Percentiles rank a stretch among this genome's conserved stretches.
These are phyloP conservation scores for Luzula sylvatica DNA, from an alignment of 176 grass and related monocot genomes.

Conservation along the genomic window DNA sequence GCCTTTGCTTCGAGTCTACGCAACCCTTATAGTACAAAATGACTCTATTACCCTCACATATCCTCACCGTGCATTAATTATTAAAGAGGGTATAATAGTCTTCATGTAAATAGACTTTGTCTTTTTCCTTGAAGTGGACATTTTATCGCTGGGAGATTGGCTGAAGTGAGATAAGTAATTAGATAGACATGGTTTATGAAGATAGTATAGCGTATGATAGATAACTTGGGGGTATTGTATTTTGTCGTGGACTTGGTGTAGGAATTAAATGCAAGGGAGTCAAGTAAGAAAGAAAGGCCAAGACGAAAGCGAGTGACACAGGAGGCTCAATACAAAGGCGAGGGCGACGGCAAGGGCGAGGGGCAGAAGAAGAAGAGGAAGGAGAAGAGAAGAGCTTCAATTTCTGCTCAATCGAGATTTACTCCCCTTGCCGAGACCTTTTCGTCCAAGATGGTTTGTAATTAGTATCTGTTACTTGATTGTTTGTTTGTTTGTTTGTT, in stretches of 20 bases:
- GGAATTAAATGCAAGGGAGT: not conserved
- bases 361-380: not conserved
- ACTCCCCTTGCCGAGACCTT: not conserved
- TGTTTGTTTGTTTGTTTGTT: not conserved
- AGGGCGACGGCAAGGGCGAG: not conserved
- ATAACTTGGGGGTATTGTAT: not conserved
- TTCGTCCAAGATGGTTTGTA: conserved; percentile 39
- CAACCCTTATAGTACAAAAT: no score
- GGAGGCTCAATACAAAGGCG: not conserved
- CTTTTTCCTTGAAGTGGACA: no score
- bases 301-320: conserved; percentile 18
- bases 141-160: not conserved
- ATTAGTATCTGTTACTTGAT: not conserved
- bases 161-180: not conserved
- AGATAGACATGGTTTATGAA: not conserved
- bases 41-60: no score
- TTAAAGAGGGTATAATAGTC: no score
- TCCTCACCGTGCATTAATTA: no score
- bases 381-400: conserved; percentile 3
- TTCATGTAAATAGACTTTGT: no score
- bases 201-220: not conserved
- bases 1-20: no score
- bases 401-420: conserved; percentile 5
- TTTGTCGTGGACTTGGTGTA: not conserved
- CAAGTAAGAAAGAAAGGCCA: conserved; percentile 9